Conservation (phyloP, 352 stramenopile genomes). For the Pythium brachiatum region DNA sequence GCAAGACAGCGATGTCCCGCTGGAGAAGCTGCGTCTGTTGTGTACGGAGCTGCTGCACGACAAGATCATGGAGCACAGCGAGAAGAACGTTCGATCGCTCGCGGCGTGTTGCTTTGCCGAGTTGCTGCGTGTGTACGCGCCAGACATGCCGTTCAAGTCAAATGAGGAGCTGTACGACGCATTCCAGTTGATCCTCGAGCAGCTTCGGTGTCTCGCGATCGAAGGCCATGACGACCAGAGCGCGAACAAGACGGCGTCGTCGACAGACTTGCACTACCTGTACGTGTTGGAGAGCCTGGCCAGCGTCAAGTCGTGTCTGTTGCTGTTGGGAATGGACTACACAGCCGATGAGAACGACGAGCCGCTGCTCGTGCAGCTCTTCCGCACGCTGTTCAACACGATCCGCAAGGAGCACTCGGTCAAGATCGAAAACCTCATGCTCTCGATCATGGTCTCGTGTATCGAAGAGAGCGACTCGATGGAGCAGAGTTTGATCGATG, state of each 20-base stretch:
- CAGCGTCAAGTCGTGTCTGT: slow-evolving; percentile 49
- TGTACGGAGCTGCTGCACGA: slow-evolving; percentile 57
- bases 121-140: slow-evolving; percentile 57
- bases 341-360: slow-evolving; percentile 37
- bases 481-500: slow-evolving; percentile 65
- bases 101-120: slow-evolving; percentile 75
- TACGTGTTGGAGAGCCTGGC: slow-evolving; percentile 74
- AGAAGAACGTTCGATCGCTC: slow-evolving; percentile 56
- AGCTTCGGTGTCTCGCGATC: slow-evolving; percentile 41
- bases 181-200: slow-evolving; percentile 68
- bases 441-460: slow-evolving; percentile 67
- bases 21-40: slow-evolving; percentile 41
- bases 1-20: slow-evolving; percentile 34
- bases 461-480: slow-evolving; percentile 71
- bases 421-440: slow-evolving; percentile 76
- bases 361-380: slow-evolving; percentile 67
- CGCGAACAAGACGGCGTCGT: slow-evolving; percentile 24
- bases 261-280: slow-evolving; percentile 37
- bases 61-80: slow-evolving; percentile 41
- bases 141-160: slow-evolving; percentile 64
- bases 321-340: slow-evolving; percentile 56
- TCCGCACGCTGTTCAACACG: slow-evolving; percentile 62
- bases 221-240: slow-evolving; percentile 22
- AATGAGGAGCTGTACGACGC: slow-evolving; percentile 66
- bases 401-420: slow-evolving; percentile 55